Conservation (phyloP, 768 basidiomycete species). For the Agaricus blazei region DNA sequence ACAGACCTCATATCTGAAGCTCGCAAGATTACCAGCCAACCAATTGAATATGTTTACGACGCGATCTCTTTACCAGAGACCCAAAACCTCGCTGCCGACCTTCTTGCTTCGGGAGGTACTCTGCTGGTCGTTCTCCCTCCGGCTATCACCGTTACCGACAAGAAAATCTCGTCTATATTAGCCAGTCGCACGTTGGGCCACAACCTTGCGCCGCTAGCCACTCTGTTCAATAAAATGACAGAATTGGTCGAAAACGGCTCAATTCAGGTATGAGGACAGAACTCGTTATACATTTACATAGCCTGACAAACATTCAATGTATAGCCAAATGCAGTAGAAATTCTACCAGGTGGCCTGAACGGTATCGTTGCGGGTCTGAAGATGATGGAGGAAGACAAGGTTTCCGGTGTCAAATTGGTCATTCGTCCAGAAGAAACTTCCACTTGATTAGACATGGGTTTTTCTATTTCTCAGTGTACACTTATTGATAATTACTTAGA, state of each 20-base stretch:
- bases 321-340: conserved; percentile 37
- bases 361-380: conserved; percentile 38
- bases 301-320: not conserved
- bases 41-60: conserved; percentile 22
- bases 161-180: conserved; percentile 9
- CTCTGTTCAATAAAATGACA: conserved; percentile 13
- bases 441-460: no score
- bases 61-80: conserved; percentile 18
- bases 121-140: conserved; percentile 29
- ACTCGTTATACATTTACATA: not conserved
- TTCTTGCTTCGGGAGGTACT: conserved; percentile 27
- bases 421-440: no score
- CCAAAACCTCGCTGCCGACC: conserved; percentile 17
- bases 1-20: conserved; percentile 16
- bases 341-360: conserved; percentile 36
- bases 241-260: conserved; percentile 14
- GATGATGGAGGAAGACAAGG: conserved; percentile 29
- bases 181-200: conserved; percentile 9
- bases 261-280: conserved; percentile 14
- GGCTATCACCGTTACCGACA: conserved; percentile 18
- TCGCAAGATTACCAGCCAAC: conserved; percentile 19
- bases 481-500: no score
- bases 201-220: conserved; percentile 14
- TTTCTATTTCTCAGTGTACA: no score
- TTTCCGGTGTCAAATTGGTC: conserved; percentile 39